phyloP scores from a whole-genome alignment of 208 protist species.

The Leishmania turanica region DNA sequence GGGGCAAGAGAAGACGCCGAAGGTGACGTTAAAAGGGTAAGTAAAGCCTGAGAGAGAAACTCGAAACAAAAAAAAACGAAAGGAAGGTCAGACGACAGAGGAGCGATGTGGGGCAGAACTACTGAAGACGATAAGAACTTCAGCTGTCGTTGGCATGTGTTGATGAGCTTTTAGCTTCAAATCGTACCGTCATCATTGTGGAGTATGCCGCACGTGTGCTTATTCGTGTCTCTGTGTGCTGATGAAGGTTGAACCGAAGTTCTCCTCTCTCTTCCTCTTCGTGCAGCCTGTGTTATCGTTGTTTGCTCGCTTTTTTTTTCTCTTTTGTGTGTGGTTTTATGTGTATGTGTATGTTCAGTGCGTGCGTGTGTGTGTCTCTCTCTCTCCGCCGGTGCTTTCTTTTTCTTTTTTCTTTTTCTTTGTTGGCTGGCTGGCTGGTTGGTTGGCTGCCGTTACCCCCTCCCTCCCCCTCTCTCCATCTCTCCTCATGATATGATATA shows the following conservation, averaged over 20 bases:
- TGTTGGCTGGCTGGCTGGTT: too few species aligned
- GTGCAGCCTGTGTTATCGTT: constrained; percentile 13
- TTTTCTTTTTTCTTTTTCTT: too few species aligned
- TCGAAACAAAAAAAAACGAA: not conserved
- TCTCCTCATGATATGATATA: not conserved
- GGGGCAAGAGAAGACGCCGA: not conserved
- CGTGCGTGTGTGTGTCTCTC: too few species aligned
- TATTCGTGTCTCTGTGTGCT: not conserved
- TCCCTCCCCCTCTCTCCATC: not conserved
- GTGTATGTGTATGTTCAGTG: not conserved
- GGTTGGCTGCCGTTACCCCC: too few species aligned
- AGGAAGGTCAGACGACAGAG: not conserved
- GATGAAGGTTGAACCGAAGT: not conserved
- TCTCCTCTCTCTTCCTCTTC: constrained; percentile 3
- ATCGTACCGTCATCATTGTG: not conserved
- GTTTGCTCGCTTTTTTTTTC: not conserved
- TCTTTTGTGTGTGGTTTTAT: too few species aligned
- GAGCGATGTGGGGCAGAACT: not conserved
- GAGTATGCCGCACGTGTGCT: not conserved
- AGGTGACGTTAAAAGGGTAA: not conserved
- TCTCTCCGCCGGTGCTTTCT: too few species aligned
- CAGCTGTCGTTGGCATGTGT: not conserved
- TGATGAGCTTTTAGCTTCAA: not conserved
- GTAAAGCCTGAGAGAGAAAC: not conserved
- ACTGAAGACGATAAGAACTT: not conserved